Evolutionary conservation across 352 stramenopile genomes (phyloP).

Genomic region (Globisporangium cederbergense): DNA sequence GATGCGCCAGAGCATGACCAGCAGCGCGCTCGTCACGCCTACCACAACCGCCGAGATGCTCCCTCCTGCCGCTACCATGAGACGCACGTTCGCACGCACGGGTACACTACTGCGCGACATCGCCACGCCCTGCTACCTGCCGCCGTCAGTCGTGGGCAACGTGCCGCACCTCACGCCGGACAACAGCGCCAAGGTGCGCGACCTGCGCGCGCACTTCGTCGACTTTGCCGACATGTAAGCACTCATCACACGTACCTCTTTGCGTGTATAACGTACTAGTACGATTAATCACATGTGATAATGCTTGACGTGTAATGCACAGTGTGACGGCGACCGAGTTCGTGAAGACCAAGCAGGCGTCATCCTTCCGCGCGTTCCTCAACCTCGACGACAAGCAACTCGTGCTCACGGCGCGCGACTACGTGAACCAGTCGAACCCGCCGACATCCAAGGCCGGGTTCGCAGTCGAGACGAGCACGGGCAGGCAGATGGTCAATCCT

Average conservation of each 20-base stretch:
- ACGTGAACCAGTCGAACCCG: constrained; percentile 53
- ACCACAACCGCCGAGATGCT: constrained; percentile 28
- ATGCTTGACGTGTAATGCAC: too few relatives aligned
- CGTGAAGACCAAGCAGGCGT: constrained; percentile 29
- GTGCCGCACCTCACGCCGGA: constrained; percentile 75
- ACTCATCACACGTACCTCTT: background rate
- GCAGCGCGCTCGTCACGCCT: constrained; percentile 22
- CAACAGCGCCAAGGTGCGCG: constrained; percentile 56
- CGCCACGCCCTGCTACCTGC: constrained; percentile 70
- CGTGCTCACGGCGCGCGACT: constrained; percentile 70
- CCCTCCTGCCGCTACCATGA: constrained; percentile 5
- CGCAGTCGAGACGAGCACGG: constrained; percentile 52
- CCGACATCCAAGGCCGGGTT: constrained; percentile 54
- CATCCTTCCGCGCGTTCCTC: constrained; percentile 47
- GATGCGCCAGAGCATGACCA: constrained; percentile 2
- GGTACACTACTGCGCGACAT: constrained; percentile 31
- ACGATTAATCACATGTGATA: too few relatives aligned
- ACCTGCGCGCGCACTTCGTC: constrained; percentile 57
- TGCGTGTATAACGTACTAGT: background rate
- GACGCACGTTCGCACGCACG: constrained; percentile 28
- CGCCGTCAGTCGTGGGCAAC: constrained; percentile 58
- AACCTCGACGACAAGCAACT: constrained; percentile 41
- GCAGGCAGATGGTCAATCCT: constrained; percentile 39
- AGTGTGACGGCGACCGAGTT: constrained; percentile 35
- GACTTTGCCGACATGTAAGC: constrained; percentile 73